phyloP scores from a whole-genome alignment of 148 eudicot species.

The Cornus controversa region DNA sequence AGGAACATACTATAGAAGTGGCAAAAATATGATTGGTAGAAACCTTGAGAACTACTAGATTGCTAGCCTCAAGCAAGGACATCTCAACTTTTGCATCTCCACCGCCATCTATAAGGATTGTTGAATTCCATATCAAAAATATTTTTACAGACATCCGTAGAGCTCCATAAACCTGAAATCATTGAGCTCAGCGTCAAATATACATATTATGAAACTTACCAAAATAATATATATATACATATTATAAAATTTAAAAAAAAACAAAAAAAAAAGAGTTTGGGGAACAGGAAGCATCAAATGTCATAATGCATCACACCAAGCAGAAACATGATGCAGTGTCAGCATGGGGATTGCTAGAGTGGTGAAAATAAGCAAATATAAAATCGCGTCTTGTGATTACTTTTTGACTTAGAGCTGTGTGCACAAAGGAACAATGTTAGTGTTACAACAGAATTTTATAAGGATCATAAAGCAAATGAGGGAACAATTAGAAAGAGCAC shows the following conservation, averaged over 20 bases:
- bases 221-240: neutral
- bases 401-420: neutral
- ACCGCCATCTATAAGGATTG: constrained; percentile 79
- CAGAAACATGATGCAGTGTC: neutral
- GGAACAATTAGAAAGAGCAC: neutral
- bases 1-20: constrained; percentile 1
- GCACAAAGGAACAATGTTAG: neutral
- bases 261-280: neutral
- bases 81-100: constrained; percentile 77
- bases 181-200: neutral
- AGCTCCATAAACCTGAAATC: constrained; percentile 89
- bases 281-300: neutral
- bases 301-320: neutral
- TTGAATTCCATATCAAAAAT: constrained; percentile 98
- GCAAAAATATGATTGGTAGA: neutral
- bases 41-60: constrained; percentile 60
- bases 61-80: constrained; percentile 91
- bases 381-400: neutral
- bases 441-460: neutral
- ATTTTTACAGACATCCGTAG: constrained; percentile 97
- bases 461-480: neutral
- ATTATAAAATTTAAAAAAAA: neutral
- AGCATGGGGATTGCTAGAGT: neutral
- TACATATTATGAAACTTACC: neutral
- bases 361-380: too few relatives aligned